Evolutionary conservation across 495 filamentous ascomycete genomes (phyloP).

Genomic region (Neurospora sublineolata): DNA sequence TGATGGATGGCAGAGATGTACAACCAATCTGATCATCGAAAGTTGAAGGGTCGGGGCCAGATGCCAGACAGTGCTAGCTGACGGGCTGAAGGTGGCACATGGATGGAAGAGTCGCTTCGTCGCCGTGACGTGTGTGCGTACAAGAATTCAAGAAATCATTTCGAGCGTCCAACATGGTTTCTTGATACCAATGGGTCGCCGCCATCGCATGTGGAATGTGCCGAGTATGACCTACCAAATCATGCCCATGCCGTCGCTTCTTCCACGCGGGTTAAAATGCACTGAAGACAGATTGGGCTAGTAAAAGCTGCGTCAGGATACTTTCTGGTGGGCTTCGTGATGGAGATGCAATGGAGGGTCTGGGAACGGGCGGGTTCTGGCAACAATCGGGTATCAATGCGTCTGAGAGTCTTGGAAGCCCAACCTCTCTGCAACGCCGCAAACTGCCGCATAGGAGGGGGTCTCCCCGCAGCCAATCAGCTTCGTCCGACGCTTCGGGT

Average conservation of each 20-base stretch:
- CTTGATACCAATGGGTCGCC: background rate
- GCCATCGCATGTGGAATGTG: background rate
- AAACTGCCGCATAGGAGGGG: conserved; percentile 2
- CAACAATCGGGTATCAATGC: conserved; percentile 27
- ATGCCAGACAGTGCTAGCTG: background rate
- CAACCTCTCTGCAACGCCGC: conserved; percentile 9
- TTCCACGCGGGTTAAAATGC: conserved; percentile 1
- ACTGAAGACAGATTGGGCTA: conserved; percentile 8
- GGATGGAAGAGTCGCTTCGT: background rate
- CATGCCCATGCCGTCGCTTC: background rate
- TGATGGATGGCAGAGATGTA: background rate
- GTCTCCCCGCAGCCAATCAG: conserved; percentile 16
- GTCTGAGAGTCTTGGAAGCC: conserved; percentile 11
- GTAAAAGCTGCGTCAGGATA: conserved; percentile 4
- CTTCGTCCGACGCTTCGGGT: background rate
- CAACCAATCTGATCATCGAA: background rate
- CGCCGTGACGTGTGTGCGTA: background rate
- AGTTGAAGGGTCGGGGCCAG: background rate
- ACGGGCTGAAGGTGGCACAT: background rate
- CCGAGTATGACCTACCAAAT: conserved; percentile 8
- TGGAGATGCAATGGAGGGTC: background rate
- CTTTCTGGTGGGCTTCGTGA: background rate
- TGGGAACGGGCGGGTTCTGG: conserved; percentile 9
- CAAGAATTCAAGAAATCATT: background rate
- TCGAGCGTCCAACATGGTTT: background rate